Evolutionary conservation across 441 rosid genomes (phyloP), one percentile per base, ranked within the genome.

Genomic region (Gossypium trilobum): DNA sequence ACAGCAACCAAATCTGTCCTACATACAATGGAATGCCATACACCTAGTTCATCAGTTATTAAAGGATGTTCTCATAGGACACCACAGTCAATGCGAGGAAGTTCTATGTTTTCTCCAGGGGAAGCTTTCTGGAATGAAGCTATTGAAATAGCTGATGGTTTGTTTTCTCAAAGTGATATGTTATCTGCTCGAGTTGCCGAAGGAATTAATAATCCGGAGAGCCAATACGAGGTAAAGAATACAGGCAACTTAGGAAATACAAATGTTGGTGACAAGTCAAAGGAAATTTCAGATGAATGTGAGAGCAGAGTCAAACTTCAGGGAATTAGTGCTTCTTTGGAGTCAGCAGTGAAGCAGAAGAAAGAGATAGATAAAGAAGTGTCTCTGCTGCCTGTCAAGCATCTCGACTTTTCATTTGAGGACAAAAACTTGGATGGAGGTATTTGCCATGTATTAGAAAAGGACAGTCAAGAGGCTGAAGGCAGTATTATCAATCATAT

Each of bases 61-160:
- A 87, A 82, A 82, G 73, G 85, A 73, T 52, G 73, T 65, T 74
- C 66, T 68, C 71, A 64, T 70, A 81, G 76, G 68, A 92, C 97
- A 66, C 96, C 97, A 17, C 86, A 82, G 78, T 92, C 97, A 56
- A 75, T 82, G 76, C 80, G 86, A 75, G 96, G 99, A 82, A 95
- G 94, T 85, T 95, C 97, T 66, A 82, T 87, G 67, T 86, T 92
- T 85, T 95, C 99, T 56, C 97, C 97, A 6, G 97, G 97, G 71
- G 97, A 91, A 17, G 84, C 91, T 74, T 95, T 95, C 78, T 95
- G 99, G 99, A 87, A 86, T 83, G 99, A 92, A 82, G 99, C 97
- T 63, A 85, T 94, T 83, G 85, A 87, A 79, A 78, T 94, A 79
- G 99, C 96, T 79, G 99, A 92, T 85, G 91, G 92, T 63, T 83